Evolutionary conservation across 371 early-diverging fungal genomes (phyloP), one percentile per base, ranked within the genome.

Genomic region (Actinomortierella wolfii): DNA sequence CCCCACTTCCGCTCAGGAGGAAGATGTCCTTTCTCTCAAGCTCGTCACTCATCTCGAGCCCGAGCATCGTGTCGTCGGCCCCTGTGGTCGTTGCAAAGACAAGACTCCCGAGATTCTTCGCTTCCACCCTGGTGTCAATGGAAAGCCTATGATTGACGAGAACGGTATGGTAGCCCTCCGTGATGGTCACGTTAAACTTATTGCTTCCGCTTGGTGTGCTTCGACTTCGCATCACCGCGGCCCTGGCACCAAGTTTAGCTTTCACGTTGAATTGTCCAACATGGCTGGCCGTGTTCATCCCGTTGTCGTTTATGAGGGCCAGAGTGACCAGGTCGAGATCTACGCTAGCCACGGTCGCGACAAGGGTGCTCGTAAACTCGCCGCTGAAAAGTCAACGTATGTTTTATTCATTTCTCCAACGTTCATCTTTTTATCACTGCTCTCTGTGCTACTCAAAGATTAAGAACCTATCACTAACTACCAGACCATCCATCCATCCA

Each of bases 81-180:
- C 68, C 25, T 68, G 68, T 54, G 68, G 68, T 48, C 63, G 68
- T 42, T 68, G 68, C 57, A 68, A 63, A 41, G 68, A 68, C 56
- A 68, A 68, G 63, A 68, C 68, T 6, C 59, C 68, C 21, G 68
- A 68, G 54, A 68, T 68, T 25, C 54, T 68, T 14, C 59, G 68
- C 4, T 68, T 62, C 60, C 68, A 68, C 41, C 68, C 68, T 2
- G 68, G 68, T 48, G 68, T 68, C 46, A 68, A 68, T 39, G 68
- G 68, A 28, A 68, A 68, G 53, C 68, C 68, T 23, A 68, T 68
- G 68, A 68, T 68, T 51, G 68, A 68, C 18, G 68, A 68, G 60
- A 68, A 68, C 44, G 68, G 68, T 42, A 68, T 68, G 63, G 68
- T 68, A 13, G 48, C 68, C 1, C 59, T 68, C 11, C 59, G 63